Base-by-base conservation (phyloP, 2,329 filamentous ascomycete species). In the Macrophomina phaseolina region DNA sequence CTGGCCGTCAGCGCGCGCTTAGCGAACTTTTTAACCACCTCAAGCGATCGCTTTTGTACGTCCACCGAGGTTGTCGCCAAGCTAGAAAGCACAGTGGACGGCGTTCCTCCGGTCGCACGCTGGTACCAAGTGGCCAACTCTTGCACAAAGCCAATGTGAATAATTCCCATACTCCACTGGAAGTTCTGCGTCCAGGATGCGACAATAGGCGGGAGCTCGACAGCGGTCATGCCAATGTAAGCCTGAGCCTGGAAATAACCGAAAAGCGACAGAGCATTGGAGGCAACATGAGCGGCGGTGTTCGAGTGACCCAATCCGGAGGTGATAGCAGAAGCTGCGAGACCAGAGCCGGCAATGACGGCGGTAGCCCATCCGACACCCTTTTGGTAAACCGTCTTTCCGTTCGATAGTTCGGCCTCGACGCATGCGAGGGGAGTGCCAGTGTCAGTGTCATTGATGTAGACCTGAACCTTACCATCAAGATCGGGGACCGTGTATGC, bases 121-220 rank as follows among this genome's bases (percentile, higher is more conserved):
- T 97, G 94, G 77, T 97, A 98, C 94, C 94, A 98, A 42, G 93
- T 97, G 69, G 92, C 92, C 74, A 97, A 91, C 56, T 84, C 84
- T 81, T 98, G 93, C 81, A 97, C 87, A 78, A 97, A 97, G n/a
- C 84, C 84, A 49, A 97, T 85, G 62, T 87, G 87, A 73, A 98
- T 97, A 73, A 98, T 93, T 73, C 94, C 94, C 92, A 98, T 95
- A 75, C 91, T 96, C 94, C 94, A 98, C 77, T 96, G 91, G 82
- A 98, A 97, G 81, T 97, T 94, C 81, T 97, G 94, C 1, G 94
- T 97, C 94, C 94, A 98, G 0, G 94, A 87, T 74, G 91, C 86
- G 64, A 97, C 94, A 68, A 97, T 91, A 0, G 94, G 94, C 9
- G 94, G 94, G 64, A 97, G 86, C 53, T 85, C 84, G 14, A 97